Evolutionary conservation across 192 early-diverging fungal genomes (phyloP).

Genomic region (Linnemannia hyalina): DNA sequence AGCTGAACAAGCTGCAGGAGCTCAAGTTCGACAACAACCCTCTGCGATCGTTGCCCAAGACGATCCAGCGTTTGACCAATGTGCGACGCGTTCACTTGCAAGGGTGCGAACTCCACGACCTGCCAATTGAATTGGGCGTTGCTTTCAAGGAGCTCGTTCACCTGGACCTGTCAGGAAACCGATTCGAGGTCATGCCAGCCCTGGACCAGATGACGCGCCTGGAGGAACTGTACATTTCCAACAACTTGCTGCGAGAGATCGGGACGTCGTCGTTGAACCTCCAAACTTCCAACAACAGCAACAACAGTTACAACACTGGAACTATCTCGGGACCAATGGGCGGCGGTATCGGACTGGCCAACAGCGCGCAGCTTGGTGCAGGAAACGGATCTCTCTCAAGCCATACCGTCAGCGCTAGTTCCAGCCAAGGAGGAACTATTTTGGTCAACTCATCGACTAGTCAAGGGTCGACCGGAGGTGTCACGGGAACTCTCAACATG

Average conservation of each 20-base stretch:
- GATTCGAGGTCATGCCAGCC: conserved; percentile 55
- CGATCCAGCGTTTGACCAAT: conserved; percentile 39
- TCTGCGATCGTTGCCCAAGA: conserved; percentile 43
- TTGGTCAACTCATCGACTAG: background rate
- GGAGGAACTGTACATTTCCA: conserved; percentile 57
- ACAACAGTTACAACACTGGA: conserved; percentile 19
- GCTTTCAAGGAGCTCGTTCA: conserved; percentile 52
- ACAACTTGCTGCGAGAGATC: conserved; percentile 55
- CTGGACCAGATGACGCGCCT: conserved; percentile 55
- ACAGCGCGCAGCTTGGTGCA: conserved; percentile 4
- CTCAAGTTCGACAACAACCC: conserved; percentile 62
- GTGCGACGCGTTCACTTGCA: conserved; percentile 55
- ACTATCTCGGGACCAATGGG: conserved; percentile 17
- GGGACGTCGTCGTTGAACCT: conserved; percentile 48
- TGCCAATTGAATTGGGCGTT: conserved; percentile 55
- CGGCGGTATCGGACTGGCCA: conserved; percentile 6
- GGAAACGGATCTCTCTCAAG: background rate
- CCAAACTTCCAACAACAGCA: conserved; percentile 12
- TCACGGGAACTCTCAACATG: background rate
- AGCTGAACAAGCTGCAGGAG: conserved; percentile 55
- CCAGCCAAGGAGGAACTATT: background rate
- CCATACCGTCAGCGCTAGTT: background rate
- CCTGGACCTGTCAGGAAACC: conserved; percentile 56
- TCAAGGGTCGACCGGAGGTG: background rate
- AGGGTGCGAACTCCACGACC: conserved; percentile 55